These are phyloP conservation scores for Vanrija sp. DNA, from an alignment of 1,284 basidiomycete genomes.

Conservation along the genomic window DNA sequence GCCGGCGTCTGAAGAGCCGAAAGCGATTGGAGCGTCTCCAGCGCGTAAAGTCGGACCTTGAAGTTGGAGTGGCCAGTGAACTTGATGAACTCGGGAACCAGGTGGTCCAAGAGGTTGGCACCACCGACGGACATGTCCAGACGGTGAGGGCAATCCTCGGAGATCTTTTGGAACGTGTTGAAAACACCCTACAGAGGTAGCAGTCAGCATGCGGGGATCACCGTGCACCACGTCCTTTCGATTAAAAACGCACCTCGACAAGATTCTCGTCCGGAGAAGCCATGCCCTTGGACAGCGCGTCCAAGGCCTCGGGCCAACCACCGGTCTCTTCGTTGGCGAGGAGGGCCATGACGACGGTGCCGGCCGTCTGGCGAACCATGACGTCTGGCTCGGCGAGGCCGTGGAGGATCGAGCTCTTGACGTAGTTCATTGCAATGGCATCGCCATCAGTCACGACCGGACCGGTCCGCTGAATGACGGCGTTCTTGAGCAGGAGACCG, in stretches of 20 bases:
- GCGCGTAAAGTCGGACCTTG: slow-evolving; percentile 85
- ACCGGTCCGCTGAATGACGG: slow-evolving; percentile 47
- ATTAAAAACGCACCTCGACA: slow-evolving; percentile 68
- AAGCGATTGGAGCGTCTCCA: slow-evolving; percentile 92
- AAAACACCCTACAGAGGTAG: slow-evolving; percentile 70
- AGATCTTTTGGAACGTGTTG: slow-evolving; percentile 89
- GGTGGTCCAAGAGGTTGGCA: slow-evolving; percentile 79
- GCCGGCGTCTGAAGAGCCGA: slow-evolving; percentile 76
- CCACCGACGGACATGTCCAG: slow-evolving; percentile 85
- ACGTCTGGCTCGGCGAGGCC: slow-evolving; percentile 73
- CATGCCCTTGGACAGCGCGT: slow-evolving; percentile 71
- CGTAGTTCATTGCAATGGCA: slow-evolving; percentile 61
- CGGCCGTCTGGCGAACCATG: slow-evolving; percentile 86
- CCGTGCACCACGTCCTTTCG: neutral
- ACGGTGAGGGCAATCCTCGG: slow-evolving; percentile 94
- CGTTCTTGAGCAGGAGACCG: slow-evolving; percentile 96
- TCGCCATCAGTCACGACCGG: slow-evolving; percentile 27
- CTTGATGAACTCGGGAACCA: slow-evolving; percentile 90
- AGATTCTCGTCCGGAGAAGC: slow-evolving; percentile 67
- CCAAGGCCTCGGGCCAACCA: slow-evolving; percentile 89
- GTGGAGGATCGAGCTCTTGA: slow-evolving; percentile 74
- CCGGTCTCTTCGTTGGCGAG: slow-evolving; percentile 78
- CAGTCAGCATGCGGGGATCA: neutral
- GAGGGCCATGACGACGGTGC: slow-evolving; percentile 83
- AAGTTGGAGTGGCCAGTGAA: slow-evolving; percentile 67